A percentile compares a stretch with the other conserved stretches of the same genome.
Conservation (phyloP, 306 rosid species). For the Pterocarpus santalinus region DNA sequence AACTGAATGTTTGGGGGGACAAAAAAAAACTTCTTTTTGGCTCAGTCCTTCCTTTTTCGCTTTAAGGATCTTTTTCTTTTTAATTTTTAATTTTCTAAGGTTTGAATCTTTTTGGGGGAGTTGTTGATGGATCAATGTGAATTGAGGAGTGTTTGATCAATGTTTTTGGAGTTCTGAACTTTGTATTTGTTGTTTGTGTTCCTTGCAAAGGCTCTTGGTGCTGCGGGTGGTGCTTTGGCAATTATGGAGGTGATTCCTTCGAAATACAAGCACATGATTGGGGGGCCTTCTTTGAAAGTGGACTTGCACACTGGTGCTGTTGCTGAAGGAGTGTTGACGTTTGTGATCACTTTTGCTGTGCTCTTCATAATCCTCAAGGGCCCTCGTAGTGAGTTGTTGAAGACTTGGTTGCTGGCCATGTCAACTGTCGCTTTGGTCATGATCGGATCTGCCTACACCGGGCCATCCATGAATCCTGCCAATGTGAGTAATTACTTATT, state of each 20-base stretch:
- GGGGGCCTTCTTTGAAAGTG: constrained; percentile 89
- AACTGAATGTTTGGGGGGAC: too few species aligned
- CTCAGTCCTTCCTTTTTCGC: background rate
- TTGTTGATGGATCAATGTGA: constrained; percentile 11
- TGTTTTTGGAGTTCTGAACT: background rate
- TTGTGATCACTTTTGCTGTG: constrained; percentile 71
- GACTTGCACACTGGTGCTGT: constrained; percentile 84
- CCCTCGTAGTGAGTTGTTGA: constrained; percentile 64
- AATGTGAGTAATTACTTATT: constrained; percentile 65
- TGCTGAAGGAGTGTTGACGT: constrained; percentile 87
- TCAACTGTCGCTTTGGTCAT: constrained; percentile 66
- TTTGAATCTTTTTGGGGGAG: constrained; percentile 7
- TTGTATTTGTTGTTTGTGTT: background rate
- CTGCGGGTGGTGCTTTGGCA: constrained; percentile 85
- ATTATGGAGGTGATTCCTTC: constrained; percentile 72
- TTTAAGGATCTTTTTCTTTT: background rate
- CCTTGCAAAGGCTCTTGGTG: constrained; percentile 73
- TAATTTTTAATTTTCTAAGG: background rate
- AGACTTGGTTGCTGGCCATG: constrained; percentile 71
- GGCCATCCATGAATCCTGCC: constrained; percentile 96
- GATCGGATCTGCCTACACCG: constrained; percentile 73
- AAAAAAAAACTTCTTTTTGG: background rate
- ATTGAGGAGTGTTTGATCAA: constrained; percentile 28
- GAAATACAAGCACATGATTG: constrained; percentile 76
- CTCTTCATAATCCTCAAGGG: constrained; percentile 79